Conservation (phyloP, 108 stramenopile species). For the Phaeodactylum tricornutum region DNA sequence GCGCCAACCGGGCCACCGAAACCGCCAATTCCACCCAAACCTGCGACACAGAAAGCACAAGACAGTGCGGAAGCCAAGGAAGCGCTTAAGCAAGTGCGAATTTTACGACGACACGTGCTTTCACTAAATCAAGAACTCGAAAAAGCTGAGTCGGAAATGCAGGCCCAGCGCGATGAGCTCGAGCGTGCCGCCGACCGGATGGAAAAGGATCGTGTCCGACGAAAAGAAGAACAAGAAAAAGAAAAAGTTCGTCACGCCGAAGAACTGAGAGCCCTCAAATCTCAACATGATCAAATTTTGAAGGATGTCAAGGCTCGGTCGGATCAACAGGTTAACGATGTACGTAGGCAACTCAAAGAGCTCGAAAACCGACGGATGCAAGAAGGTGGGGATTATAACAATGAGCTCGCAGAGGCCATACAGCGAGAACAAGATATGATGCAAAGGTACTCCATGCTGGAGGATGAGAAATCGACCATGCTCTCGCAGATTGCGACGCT, state of each 20-base stretch:
- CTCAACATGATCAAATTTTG: constrained; percentile 45
- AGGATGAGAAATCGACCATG: constrained; percentile 60
- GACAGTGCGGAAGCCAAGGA: constrained; percentile 6
- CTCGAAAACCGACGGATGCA: constrained; percentile 43
- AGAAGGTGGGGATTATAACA: constrained; percentile 70
- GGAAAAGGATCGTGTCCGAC: constrained; percentile 58
- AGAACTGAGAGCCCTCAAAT: constrained; percentile 28
- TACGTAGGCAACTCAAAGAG: constrained; percentile 14
- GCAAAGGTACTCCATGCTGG: constrained; percentile 23
- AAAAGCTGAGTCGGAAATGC: constrained; percentile 61
- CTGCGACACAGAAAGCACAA: not conserved
- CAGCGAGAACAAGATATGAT: constrained; percentile 44
- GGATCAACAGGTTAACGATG: constrained; percentile 25
- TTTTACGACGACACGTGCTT: constrained; percentile 62
- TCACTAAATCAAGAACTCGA: constrained; percentile 61
- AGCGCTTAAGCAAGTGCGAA: constrained; percentile 52
- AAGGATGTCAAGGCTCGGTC: constrained; percentile 31
- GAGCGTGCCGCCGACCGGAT: constrained; percentile 61
- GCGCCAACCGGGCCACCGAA: not conserved
- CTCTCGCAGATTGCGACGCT: constrained; percentile 47
- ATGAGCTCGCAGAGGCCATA: constrained; percentile 48
- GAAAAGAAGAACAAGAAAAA: constrained; percentile 50
- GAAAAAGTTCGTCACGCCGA: constrained; percentile 29
- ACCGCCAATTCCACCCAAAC: not conserved
- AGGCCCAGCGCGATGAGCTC: constrained; percentile 68